A percentile compares a stretch with the other conserved stretches of the same genome.
These are phyloP conservation scores for Gynostemma pentaphyllum DNA, from an alignment of 306 rosid genomes.

Conservation along the genomic window DNA sequence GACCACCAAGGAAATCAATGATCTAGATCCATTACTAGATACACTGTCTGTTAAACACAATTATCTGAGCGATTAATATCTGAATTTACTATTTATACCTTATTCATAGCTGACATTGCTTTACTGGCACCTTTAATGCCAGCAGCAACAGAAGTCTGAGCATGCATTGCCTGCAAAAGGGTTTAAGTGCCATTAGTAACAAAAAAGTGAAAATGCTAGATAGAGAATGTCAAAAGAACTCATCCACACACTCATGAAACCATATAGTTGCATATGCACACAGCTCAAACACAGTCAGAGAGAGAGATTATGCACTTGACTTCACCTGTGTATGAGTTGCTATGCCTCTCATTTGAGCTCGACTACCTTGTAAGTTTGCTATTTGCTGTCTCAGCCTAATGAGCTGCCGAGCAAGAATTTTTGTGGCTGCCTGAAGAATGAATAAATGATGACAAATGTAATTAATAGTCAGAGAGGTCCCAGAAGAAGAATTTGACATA, in stretches of 20 bases:
- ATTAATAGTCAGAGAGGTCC: background rate
- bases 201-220: background rate
- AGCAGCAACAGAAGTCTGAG: conserved; percentile 85
- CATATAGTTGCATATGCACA: background rate
- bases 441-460: background rate
- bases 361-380: conserved; percentile 90
- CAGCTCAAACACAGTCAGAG: background rate
- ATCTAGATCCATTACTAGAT: background rate
- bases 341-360: conserved; percentile 99
- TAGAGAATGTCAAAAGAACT: background rate
- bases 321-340: conserved; percentile 94
- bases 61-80: background rate
- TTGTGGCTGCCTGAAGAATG: conserved; percentile 69
- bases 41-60: background rate
- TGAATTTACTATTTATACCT: conserved; percentile 36
- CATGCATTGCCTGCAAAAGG: conserved; percentile 76
- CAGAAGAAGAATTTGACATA: background rate
- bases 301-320: conserved; percentile 8
- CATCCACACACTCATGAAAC: background rate
- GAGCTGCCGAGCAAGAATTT: conserved; percentile 82
- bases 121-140: conserved; percentile 88
- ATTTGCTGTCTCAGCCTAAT: conserved; percentile 93
- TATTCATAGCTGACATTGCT: conserved; percentile 86
- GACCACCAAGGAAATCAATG: background rate
- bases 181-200: conserved; percentile 14